Percentiles rank a stretch among this genome's conserved stretches.
phyloP scores from a whole-genome alignment of 768 basidiomycete genomes.

The Russula lepida region DNA sequence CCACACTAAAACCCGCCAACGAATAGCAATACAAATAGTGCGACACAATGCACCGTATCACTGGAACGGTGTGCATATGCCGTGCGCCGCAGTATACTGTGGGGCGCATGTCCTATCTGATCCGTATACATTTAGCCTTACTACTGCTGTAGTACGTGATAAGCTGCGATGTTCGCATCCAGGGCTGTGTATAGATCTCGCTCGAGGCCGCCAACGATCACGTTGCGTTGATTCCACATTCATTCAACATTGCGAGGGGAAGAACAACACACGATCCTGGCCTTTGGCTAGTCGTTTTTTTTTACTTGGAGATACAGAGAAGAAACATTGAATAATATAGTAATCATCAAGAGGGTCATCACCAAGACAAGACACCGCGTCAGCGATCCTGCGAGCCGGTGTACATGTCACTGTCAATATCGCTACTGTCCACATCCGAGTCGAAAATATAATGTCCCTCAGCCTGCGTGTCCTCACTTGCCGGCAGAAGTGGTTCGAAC shows the following conservation, averaged over 20 bases:
- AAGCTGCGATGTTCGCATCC: constrained; percentile 1
- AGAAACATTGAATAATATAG: neutral
- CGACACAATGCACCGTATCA: neutral
- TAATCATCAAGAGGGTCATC: neutral
- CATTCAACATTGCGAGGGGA: neutral
- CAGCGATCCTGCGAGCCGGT: neutral
- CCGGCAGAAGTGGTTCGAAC: constrained; percentile 9
- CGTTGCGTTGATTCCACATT: neutral
- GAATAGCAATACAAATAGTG: neutral
- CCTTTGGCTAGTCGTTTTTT: neutral
- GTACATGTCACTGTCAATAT: constrained; percentile 1
- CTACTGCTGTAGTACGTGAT: neutral
- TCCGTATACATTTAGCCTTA: neutral
- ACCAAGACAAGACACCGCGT: neutral
- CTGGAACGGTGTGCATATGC: neutral
- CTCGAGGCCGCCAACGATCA: neutral
- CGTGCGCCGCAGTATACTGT: neutral
- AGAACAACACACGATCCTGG: neutral
- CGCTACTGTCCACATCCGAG: constrained; percentile 8
- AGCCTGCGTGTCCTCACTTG: neutral
- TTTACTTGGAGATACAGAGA: neutral
- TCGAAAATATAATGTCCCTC: neutral
- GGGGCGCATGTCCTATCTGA: neutral
- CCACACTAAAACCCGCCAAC: constrained; percentile 3
- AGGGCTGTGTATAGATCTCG: neutral